phyloP scores from a whole-genome alignment of 2,329 filamentous ascomycete species.

The Alternaria alternata region DNA sequence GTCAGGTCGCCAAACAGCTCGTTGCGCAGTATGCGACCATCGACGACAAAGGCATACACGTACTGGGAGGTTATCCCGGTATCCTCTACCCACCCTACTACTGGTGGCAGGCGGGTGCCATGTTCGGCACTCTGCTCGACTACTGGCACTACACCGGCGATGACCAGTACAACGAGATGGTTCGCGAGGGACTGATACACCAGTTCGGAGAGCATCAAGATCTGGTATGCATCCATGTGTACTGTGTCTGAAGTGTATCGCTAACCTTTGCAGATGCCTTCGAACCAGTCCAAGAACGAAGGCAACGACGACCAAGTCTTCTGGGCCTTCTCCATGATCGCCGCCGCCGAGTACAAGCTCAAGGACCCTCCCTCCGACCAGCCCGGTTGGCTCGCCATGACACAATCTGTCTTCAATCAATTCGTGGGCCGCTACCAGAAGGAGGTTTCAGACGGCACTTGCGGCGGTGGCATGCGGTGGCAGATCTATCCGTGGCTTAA shows the following conservation, averaged over 20 bases:
- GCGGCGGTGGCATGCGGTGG: constrained; percentile 49
- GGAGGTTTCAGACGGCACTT: constrained; percentile 32
- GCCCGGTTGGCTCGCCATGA: constrained; percentile 56
- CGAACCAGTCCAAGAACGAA: constrained; percentile 49
- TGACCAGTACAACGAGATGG: constrained; percentile 72
- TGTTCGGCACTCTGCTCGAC: constrained; percentile 75
- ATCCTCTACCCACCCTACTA: constrained; percentile 61
- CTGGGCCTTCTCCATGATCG: constrained; percentile 65
- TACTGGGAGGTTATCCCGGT: constrained; percentile 54
- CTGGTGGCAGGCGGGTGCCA: constrained; percentile 78
- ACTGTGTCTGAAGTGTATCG: background rate
- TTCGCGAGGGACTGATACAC: constrained; percentile 58
- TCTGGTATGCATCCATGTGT: constrained; percentile 26
- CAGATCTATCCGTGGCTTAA: constrained; percentile 48
- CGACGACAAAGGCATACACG: constrained; percentile 53
- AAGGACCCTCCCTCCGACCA: constrained; percentile 51
- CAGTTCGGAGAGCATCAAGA: constrained; percentile 44
- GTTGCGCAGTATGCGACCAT: constrained; percentile 63
- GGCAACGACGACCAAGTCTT: constrained; percentile 68
- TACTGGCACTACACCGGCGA: constrained; percentile 88
- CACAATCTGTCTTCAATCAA: constrained; percentile 51
- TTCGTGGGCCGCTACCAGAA: constrained; percentile 46
- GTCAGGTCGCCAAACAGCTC: constrained; percentile 57
- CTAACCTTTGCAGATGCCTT: constrained; percentile 38
- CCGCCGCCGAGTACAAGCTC: constrained; percentile 62